Base-by-base conservation (phyloP, 306 rosid species). In the Heteromeles arbutifolia region DNA sequence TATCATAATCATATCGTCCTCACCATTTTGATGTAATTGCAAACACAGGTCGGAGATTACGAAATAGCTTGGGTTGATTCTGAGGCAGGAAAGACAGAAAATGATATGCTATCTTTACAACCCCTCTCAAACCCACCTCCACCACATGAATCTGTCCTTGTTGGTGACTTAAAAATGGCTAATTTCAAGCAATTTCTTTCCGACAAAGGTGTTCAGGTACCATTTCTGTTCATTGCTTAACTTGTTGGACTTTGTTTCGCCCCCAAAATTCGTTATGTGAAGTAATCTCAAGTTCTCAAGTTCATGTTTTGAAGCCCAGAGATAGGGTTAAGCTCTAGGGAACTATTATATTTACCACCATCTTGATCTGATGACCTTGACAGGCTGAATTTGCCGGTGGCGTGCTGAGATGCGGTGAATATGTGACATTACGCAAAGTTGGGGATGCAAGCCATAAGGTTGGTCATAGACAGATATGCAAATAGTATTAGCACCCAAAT, bases 31-130 rank as follows among this genome's bases (percentile, higher is more conserved):
- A 67, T 44, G 69, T 68, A 69, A 81, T 68, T 79, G 71, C 63
- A 45, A 82, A 65, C 78, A 67, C 92, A 95, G 96, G 79, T 95
- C 2, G 99, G 98, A 79, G 98, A 92, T 80, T 84, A 90, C 64
- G 98, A 95, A 87, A 81, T 90, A 68, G 92, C 97, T 75, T 95
- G 99, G 99, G 92, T 82, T 34, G 97, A 95, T 86, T 88, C 97
- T 66, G 98, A 85, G 59, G 98, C 81, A 61, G 92, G 88, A 61
- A 89, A 92, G 89, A 75, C 90, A 31, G 99, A 92, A 62, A 82
- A 81, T 65, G 96, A 75, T 71, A 76, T 65, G 62, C 82, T 82
- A 70, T 83, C 96, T 7, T 84, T 90, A 79, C 91, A 86, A 25
- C 99, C 98, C 54, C 83, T 87, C 82, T 82, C 97, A 39, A 83